Evolutionary conservation across 164 flowering plant species (phyloP), one percentile per base, ranked within the genome.

Genomic region (Berberis thunbergii): DNA sequence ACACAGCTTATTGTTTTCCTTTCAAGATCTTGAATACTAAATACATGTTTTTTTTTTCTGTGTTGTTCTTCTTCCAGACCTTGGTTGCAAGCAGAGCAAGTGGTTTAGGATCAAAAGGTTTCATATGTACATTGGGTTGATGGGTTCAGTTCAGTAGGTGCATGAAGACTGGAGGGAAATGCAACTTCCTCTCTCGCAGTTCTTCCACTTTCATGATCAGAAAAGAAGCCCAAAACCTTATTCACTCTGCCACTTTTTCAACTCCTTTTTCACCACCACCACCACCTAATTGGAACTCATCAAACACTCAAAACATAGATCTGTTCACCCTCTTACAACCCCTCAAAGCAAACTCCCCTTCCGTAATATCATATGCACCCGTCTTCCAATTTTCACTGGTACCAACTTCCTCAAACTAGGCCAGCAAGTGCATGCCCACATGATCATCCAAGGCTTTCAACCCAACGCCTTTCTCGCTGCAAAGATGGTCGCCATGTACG

Each of bases 401-500:
- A 45, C 60, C 6, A 26, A 41, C 45, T 56, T 44, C 1, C 38
- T 39, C 60, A 64, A 64, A 64, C 67, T 64, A 38, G 50, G 60
- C 38, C 67, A 49, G 48, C 67, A 64, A 56, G 60, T 64, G 8
- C 67, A 64, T 53, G 67, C 67, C 49, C 54, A 54, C 45, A 39
- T 64, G 54, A 64, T 53, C 43, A 11, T 64, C 44, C 59, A 49
- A 7, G 67, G 67, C 38, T 41, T 64, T 26, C 53, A 55, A 8
- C 67, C 60, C 67, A 56, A 46, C 46, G 42, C 67, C 44, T 57
- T 55, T 11, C 42, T 56, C 3, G 67, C 38, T 10, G 59, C 67
- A 45, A 64, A 64, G 43, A 64, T 64, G 60, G 53, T 56, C 13
- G 67, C 67, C 26, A 55, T 64, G 59, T 64, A 64, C 50, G 53